Evolutionary conservation across 2,329 filamentous ascomycete species (phyloP), one percentile per base, ranked within the genome.

Genomic region (Neophaeococcomyces aloes): DNA sequence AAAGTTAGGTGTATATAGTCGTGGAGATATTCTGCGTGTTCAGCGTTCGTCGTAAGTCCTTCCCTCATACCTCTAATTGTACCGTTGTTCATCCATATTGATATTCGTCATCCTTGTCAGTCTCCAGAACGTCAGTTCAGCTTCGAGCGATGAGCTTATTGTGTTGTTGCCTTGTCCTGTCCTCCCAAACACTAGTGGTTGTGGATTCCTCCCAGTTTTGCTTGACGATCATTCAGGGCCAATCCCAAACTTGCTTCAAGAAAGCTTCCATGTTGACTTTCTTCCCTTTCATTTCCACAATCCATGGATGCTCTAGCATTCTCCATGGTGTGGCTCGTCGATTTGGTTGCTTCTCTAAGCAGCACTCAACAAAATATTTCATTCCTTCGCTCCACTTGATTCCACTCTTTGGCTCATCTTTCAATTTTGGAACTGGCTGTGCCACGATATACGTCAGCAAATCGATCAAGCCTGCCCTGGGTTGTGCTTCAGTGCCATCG

Each of bases 321-420:
- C 89, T 85, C 91, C 91, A 98, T 10, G 91, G 91, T 47, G 85
- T 94, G 23, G 89, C 91, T 61, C 91, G 76, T 58, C 88, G 79
- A 46, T 74, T 75, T 15, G 86, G 81, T 56, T 95, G 86, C 67
- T 98, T 98, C 65, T 98, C 91, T 46, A 98, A 75, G 68, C 91
- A 96, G 77, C 88, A 95, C 67, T 95, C 88, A 57, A 98, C 95
- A 57, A 98, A 98, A 63, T 95, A 95, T 64, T 98, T 98, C 67
- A 98, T 96, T 59, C 85, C 94, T 56, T 93, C 85, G 55, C 85
- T 94, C 91, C 91, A 98, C 60, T 81, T 82, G 54, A 98, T 93
- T 47, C 81, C 81, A 54, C 83, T 85, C 25, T 86, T 79, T 0
- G 86, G 85, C 65, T 98, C 91, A 55, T 98, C 91, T 65, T 95